Conservation (phyloP, 176 grass and related monocot species). For the Avena sativa region DNA sequence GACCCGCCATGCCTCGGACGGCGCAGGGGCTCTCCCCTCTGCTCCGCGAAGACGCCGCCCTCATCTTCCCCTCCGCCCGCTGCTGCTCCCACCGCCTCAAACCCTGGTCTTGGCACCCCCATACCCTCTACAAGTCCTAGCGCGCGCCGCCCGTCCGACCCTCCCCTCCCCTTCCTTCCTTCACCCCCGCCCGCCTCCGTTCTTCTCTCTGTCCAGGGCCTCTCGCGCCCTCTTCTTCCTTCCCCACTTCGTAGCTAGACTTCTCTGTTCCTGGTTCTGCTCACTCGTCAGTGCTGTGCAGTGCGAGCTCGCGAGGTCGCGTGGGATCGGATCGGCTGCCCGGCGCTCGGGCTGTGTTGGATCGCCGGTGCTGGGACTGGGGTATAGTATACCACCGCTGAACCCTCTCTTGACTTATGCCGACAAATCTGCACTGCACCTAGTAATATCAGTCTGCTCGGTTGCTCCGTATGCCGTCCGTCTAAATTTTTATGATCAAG, state of each 20-base stretch:
- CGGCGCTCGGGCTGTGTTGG: neutral
- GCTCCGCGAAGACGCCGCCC: constrained; percentile 34
- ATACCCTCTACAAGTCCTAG: constrained; percentile 16
- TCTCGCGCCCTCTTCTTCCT: too few relatives aligned
- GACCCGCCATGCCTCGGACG: constrained; percentile 48
- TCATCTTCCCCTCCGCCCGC: constrained; percentile 44
- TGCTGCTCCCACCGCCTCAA: constrained; percentile 72
- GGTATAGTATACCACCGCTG: neutral
- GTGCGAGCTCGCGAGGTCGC: neutral
- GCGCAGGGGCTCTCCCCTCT: constrained; percentile 45
- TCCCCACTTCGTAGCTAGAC: neutral
- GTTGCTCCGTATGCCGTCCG: too few relatives aligned
- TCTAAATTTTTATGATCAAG: neutral
- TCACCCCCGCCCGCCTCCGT: too few relatives aligned
- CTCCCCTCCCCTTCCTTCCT: neutral
- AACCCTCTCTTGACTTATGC: neutral
- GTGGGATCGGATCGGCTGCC: neutral
- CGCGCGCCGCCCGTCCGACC: neutral
- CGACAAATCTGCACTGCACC: neutral
- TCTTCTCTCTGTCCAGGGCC: too few relatives aligned
- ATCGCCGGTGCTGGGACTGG: neutral
- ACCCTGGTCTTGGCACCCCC: constrained; percentile 47
- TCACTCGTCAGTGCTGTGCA: neutral
- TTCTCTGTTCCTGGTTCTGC: neutral
- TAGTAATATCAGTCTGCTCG: neutral